These are phyloP conservation scores for Alternaria viburni DNA, from an alignment of 2,329 filamentous ascomycete species.

Conservation along the genomic window DNA sequence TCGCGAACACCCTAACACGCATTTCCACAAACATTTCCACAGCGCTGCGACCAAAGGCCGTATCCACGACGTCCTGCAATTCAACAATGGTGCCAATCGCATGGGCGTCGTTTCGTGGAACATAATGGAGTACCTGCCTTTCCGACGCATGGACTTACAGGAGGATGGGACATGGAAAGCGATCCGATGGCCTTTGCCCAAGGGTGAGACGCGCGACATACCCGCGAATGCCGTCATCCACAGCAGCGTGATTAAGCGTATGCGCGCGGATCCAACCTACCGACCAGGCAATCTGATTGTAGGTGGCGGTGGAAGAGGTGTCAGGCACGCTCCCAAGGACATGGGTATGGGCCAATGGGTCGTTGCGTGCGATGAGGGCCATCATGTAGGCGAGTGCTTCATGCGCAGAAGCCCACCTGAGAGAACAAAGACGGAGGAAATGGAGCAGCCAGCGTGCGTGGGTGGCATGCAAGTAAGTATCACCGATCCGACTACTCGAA, in stretches of 20 bases:
- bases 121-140: slow-evolving; percentile 81
- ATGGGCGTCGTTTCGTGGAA: slow-evolving; percentile 72
- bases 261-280: slow-evolving; percentile 69
- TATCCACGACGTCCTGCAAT: slow-evolving; percentile 75
- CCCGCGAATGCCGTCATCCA: slow-evolving; percentile 74
- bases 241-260: slow-evolving; percentile 74
- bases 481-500: neutral
- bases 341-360: slow-evolving; percentile 76
- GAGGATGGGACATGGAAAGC: slow-evolving; percentile 77
- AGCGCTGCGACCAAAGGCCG: slow-evolving; percentile 59
- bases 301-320: slow-evolving; percentile 76
- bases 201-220: slow-evolving; percentile 79
- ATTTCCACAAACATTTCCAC: slow-evolving; percentile 66
- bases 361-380: slow-evolving; percentile 67
- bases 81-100: slow-evolving; percentile 63
- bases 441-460: neutral
- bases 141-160: slow-evolving; percentile 79
- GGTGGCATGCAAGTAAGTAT: neutral
- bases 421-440: slow-evolving; percentile 10
- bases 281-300: slow-evolving; percentile 81
- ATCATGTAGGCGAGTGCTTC: slow-evolving; percentile 73
- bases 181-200: slow-evolving; percentile 79
- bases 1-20: slow-evolving; percentile 26
- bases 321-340: slow-evolving; percentile 64
- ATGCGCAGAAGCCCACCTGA: slow-evolving; percentile 47